These are phyloP conservation scores for Phanerodontia chrysosporium DNA, from an alignment of 768 basidiomycete genomes.

Conservation along the genomic window DNA sequence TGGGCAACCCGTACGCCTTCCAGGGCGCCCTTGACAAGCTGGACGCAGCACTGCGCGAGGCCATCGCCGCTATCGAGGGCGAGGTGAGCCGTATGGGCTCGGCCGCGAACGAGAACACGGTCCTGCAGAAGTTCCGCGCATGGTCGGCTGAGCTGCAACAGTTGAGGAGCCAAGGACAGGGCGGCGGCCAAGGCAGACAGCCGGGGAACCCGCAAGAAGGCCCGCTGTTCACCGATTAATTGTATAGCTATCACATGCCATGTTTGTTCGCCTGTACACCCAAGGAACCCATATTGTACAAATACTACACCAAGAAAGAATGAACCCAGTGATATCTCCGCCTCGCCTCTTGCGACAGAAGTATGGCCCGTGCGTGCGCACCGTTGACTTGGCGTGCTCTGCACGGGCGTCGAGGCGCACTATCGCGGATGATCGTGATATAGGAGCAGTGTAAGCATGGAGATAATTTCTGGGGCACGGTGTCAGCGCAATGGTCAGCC, in stretches of 20 bases:
- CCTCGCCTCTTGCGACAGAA: too few species aligned
- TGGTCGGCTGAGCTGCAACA: conserved; percentile 40
- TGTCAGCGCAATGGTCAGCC: too few species aligned
- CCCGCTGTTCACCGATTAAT: conserved; percentile 26
- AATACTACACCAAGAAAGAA: neutral
- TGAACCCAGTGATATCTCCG: too few species aligned
- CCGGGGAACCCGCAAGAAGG: conserved; percentile 15
- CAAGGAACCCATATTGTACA: neutral
- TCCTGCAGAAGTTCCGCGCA: conserved; percentile 35
- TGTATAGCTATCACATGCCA: neutral
- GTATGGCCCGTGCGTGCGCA: too few species aligned
- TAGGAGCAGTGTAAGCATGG: too few species aligned
- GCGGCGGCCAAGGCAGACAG: neutral
- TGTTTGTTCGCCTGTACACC: neutral
- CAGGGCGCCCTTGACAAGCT: conserved; percentile 38
- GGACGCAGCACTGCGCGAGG: conserved; percentile 38
- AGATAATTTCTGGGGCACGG: too few species aligned
- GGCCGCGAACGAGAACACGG: conserved; percentile 29
- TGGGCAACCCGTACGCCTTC: conserved; percentile 48
- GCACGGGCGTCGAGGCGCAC: neutral
- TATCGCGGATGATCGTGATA: too few species aligned
- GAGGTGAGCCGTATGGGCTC: conserved; percentile 36
- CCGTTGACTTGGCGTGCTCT: too few species aligned
- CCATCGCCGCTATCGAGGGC: conserved; percentile 40
- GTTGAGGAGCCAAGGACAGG: conserved; percentile 18